Conservation (phyloP, 228 moss, liverwort and hornwort species). For the Sphagnum magellanicum region DNA sequence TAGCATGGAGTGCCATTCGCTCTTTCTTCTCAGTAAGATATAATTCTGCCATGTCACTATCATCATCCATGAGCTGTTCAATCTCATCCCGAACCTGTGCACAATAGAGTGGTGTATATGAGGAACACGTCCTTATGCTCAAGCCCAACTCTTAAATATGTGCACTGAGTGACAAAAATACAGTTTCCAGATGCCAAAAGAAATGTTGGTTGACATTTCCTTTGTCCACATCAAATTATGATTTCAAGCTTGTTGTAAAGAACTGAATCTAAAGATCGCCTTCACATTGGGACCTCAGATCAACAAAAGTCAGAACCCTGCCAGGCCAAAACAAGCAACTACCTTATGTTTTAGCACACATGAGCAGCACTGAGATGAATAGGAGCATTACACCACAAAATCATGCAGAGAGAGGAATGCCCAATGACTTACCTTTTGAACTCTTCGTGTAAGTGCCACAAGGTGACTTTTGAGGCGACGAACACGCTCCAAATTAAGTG, state of each 20-base stretch:
- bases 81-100: conserved; percentile 90
- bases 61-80: conserved; percentile 98
- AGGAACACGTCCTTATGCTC: background rate
- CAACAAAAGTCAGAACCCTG: too few relatives aligned
- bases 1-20: conserved; percentile 23
- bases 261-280: too few relatives aligned
- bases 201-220: background rate
- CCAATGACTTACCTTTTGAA: conserved; percentile 61
- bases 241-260: too few relatives aligned
- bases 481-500: conserved; percentile 93
- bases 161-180: too few relatives aligned
- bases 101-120: background rate
- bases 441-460: conserved; percentile 80
- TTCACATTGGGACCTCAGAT: too few relatives aligned
- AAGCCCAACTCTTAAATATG: too few relatives aligned
- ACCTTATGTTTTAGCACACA: too few relatives aligned
- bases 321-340: too few relatives aligned
- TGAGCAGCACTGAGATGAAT: too few relatives aligned
- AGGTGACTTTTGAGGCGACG: conserved; percentile 93
- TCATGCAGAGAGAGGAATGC: background rate
- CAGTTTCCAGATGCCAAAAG: background rate
- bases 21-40: conserved; percentile 74
- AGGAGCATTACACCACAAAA: too few relatives aligned
- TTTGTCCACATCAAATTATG: too few relatives aligned
- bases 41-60: conserved; percentile 99